phyloP scores from a whole-genome alignment of 1,284 basidiomycete genomes.

The Xerocomus nothofagi region DNA sequence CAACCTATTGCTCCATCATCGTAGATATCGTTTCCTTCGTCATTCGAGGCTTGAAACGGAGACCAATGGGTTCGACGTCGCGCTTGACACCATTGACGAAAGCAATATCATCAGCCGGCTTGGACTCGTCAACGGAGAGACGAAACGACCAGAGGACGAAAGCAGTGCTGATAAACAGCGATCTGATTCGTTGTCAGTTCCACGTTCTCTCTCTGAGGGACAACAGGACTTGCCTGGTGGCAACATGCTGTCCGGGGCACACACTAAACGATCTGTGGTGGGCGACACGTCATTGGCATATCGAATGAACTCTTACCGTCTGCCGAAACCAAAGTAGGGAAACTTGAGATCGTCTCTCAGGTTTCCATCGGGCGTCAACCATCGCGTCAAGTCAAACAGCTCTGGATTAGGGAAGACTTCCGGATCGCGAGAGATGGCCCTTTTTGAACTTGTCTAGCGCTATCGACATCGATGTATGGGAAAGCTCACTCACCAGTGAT shows the following conservation, averaged over 20 bases:
- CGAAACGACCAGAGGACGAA: constrained; percentile 17
- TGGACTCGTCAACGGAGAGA: constrained; percentile 8
- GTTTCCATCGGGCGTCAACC: constrained; percentile 6
- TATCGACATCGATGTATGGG: background rate
- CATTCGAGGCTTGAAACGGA: constrained; percentile 12
- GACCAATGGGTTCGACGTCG: background rate
- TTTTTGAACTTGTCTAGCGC: background rate
- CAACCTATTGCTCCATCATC: constrained; percentile 9
- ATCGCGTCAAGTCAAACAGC: constrained; percentile 9
- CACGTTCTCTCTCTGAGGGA: background rate
- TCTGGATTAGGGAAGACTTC: constrained; percentile 15
- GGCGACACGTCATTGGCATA: no score
- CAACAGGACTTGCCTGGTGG: constrained; percentile 2
- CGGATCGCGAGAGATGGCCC: constrained; percentile 15
- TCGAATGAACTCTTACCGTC: constrained; percentile 2
- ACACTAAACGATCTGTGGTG: constrained; percentile 1
- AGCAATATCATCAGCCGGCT: constrained; percentile 13
- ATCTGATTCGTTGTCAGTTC: constrained; percentile 1
- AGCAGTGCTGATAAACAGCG: constrained; percentile 13
- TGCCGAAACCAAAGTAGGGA: constrained; percentile 16
- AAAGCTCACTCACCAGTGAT: constrained; percentile 7
- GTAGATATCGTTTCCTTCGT: constrained; percentile 2
- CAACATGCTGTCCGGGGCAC: constrained; percentile 18
- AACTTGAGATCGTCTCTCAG: constrained; percentile 9
- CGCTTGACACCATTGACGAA: background rate